A percentile compares a stretch with the other conserved stretches of the same genome.
These are phyloP conservation scores for Psilocybe mexicana DNA, from an alignment of 1,284 basidiomycete genomes.

Conservation along the genomic window DNA sequence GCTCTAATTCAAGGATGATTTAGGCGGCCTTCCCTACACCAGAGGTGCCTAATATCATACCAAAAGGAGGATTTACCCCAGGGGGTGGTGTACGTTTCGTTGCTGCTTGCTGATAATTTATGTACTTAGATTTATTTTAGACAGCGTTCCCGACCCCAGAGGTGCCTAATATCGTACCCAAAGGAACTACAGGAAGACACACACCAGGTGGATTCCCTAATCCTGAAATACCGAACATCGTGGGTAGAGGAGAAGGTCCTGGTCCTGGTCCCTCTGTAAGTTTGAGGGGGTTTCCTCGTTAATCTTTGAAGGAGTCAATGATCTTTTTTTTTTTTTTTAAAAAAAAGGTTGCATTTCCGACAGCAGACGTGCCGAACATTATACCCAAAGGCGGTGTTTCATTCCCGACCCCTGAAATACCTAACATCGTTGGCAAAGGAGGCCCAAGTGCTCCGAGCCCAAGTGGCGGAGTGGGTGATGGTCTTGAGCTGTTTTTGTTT, in stretches of 20 bases:
- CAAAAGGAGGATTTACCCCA: not conserved
- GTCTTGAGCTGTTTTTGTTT: not conserved
- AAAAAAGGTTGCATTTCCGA: no score
- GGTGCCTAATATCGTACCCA: not conserved
- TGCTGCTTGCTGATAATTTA: not conserved
- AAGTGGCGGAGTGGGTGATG: not conserved
- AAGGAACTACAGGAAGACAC: not conserved
- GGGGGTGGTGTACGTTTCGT: not conserved
- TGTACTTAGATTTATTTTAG: not conserved
- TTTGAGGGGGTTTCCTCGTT: not conserved
- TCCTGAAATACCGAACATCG: not conserved
- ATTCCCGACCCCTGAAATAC: conserved; percentile 1
- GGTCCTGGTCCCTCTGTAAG: not conserved
- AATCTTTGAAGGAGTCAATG: no score
- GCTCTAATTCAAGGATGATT: not conserved
- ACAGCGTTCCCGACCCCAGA: not conserved
- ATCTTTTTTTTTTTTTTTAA: no score
- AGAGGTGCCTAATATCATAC: not conserved
- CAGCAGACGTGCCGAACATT: no score
- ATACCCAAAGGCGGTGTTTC: not conserved
- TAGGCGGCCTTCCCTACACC: not conserved
- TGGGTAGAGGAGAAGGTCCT: not conserved
- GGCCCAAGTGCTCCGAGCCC: not conserved
- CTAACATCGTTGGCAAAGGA: conserved; percentile 1
- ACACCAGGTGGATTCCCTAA: not conserved